Evolutionary conservation across 2,329 filamentous ascomycete species (phyloP).

Genomic region (Coniochaeta hoffmannii): DNA sequence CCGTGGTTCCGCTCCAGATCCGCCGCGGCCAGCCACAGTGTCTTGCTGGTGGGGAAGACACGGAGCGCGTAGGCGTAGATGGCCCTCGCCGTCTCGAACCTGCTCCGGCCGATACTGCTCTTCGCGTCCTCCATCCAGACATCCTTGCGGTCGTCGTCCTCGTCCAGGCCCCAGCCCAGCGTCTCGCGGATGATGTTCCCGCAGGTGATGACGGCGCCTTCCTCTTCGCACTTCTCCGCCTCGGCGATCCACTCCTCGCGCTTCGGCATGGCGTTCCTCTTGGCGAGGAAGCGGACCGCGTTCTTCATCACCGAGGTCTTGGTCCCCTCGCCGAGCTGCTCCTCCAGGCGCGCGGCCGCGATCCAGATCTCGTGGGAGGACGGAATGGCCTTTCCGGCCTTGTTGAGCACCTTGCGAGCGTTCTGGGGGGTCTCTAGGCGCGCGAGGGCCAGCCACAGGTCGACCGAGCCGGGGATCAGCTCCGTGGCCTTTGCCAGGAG

Average conservation of each 20-base stretch:
- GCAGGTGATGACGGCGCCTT: slow-evolving; percentile 81
- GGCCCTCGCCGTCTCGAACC: slow-evolving; percentile 83
- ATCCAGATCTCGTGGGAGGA: slow-evolving; percentile 97
- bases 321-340: slow-evolving; percentile 70
- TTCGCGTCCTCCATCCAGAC: slow-evolving; percentile 94
- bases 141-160: slow-evolving; percentile 93
- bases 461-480: slow-evolving; percentile 86
- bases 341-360: slow-evolving; percentile 82
- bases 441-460: slow-evolving; percentile 90
- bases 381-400: slow-evolving; percentile 85
- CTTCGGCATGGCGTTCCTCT: slow-evolving; percentile 93
- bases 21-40: slow-evolving; percentile 82
- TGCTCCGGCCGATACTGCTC: slow-evolving; percentile 69
- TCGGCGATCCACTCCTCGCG: slow-evolving; percentile 95
- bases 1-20: slow-evolving; percentile 90
- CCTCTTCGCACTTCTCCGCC: slow-evolving; percentile 89
- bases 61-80: slow-evolving; percentile 89
- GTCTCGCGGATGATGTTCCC: slow-evolving; percentile 88
- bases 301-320: slow-evolving; percentile 93
- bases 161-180: slow-evolving; percentile 84
- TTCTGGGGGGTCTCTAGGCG: slow-evolving; percentile 84
- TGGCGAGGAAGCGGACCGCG: slow-evolving; percentile 79
- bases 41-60: slow-evolving; percentile 81
- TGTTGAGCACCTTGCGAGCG: slow-evolving; percentile 91
- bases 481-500: slow-evolving; percentile 92